Percentiles rank a stretch among this genome's conserved stretches.
Evolutionary conservation across 1,139 yeast species (phyloP).

Genomic region (Arxiozyma heterogenica): DNA sequence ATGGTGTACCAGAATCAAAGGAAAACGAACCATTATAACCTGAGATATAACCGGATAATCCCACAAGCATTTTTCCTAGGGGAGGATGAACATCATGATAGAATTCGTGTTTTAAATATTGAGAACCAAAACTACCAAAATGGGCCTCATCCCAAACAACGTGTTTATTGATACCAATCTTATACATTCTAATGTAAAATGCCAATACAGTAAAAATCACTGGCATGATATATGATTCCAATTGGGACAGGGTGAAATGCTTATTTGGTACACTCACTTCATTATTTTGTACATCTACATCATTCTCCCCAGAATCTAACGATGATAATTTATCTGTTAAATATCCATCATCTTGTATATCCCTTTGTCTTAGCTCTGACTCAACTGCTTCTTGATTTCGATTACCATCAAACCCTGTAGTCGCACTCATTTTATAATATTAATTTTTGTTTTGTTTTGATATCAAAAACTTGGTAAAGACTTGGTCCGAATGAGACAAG

Average conservation of each 20-base stretch:
- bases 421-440: neutral
- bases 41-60: constrained; percentile 86
- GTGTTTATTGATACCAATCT: constrained; percentile 54
- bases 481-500: neutral
- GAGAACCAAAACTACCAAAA: constrained; percentile 92
- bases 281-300: constrained; percentile 8
- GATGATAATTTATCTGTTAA: neutral
- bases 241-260: constrained; percentile 12
- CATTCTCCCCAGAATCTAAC: constrained; percentile 6
- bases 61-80: constrained; percentile 93
- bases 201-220: constrained; percentile 55
- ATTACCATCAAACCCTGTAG: constrained; percentile 6
- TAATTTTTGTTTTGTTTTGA: neutral
- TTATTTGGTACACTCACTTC: constrained; percentile 4
- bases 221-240: constrained; percentile 47
- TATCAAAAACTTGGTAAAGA: neutral
- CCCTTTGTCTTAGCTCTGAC: constrained; percentile 10
- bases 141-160: constrained; percentile 98
- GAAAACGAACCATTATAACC: constrained; percentile 95
- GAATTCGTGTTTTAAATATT: constrained; percentile 84
- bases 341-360: neutral
- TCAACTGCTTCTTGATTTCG: constrained; percentile 3
- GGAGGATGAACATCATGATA: constrained; percentile 99
- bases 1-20: constrained; percentile 77
- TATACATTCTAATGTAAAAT: constrained; percentile 64